Evolutionary conservation across 176 grass and related monocot genomes (phyloP), one percentile per base, ranked within the genome.

Genomic region (Musa schizocarpa): DNA sequence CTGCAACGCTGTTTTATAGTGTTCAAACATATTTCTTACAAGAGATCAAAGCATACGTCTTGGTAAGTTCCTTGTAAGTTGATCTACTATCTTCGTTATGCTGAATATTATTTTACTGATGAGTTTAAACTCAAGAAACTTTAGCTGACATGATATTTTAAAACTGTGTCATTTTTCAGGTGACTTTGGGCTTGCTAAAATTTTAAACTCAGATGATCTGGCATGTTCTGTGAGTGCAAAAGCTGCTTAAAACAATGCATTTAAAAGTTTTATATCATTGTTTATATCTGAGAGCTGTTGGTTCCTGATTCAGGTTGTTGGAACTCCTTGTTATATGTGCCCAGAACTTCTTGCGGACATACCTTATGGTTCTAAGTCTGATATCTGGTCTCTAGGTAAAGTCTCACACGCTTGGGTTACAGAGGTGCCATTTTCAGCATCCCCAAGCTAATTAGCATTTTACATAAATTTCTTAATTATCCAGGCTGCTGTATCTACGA

Each of bases 401-500:
- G 9, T 54, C 66, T 72, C 11, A 23, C 70, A 14, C 21, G 57
- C 14, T 19, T 19, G 1, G 17, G 14, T 52, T 21, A 9, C 16
- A 74, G 63, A 74, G 1, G 12, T 69, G 13, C 20, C 76, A 73
- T 19, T 66, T 48, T 65, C 51, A 13, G 2, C 50, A 52, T 54
- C 4, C 26, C 72, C 22, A 19, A 57, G 4, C 49, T 1, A 64
- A 54, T 11, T 43, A 62, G 27, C 1, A 13, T 63, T 82, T 50
- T 65, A 78, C 20, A 79, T 25, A n/a, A 3, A 49, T 79, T 0
- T 17, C 54, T 85, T 11, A 53, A 54, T 81, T 55, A 71, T 86
- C 53, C 88, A 98, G 94, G 94, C 79, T 98, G 94, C 66, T 98
- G 94, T 80, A 91, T 98, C 80, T 98, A 93, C 20, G 94, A 98